Conservation (phyloP, 148 eudicot genomes). For the Arctostaphylos glauca region DNA sequence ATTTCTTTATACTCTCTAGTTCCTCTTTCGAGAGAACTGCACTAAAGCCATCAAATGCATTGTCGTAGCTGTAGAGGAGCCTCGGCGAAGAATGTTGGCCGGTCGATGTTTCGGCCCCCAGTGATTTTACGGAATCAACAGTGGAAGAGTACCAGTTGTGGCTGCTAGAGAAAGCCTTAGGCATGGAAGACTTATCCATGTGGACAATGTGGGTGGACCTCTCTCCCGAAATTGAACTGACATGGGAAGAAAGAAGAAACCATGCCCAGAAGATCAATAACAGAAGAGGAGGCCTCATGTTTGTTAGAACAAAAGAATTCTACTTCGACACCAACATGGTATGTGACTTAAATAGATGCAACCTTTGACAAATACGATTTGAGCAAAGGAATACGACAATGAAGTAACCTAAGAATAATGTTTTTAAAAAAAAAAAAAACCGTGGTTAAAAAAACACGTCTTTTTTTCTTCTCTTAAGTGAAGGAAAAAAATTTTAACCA, state of each 20-base stretch:
- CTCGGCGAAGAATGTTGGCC: background rate
- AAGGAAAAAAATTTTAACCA: too few relatives aligned
- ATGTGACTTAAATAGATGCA: background rate
- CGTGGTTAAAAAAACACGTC: too few relatives aligned
- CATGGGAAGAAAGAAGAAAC: conserved; percentile 7
- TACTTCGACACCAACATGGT: background rate
- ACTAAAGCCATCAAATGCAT: conserved; percentile 34
- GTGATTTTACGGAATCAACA: conserved; percentile 16
- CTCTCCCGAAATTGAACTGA: conserved; percentile 5
- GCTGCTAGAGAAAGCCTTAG: conserved; percentile 30
- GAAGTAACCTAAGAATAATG: background rate
- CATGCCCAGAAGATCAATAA: background rate
- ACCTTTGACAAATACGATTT: background rate
- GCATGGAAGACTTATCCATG: conserved; percentile 47
- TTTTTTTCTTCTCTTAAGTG: too few relatives aligned
- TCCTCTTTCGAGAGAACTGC: conserved; percentile 30
- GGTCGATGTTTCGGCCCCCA: background rate
- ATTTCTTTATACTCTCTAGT: conserved; percentile 25
- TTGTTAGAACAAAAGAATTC: background rate
- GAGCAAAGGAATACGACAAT: background rate
- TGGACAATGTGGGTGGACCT: conserved; percentile 39
- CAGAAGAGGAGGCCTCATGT: background rate
- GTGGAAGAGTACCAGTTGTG: conserved; percentile 33
- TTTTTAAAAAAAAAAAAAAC: too few relatives aligned
- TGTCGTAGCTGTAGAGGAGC: conserved; percentile 33